These are phyloP conservation scores for Cyberlindnera maritima DNA, from an alignment of 805 yeast species.

Conservation along the genomic window DNA sequence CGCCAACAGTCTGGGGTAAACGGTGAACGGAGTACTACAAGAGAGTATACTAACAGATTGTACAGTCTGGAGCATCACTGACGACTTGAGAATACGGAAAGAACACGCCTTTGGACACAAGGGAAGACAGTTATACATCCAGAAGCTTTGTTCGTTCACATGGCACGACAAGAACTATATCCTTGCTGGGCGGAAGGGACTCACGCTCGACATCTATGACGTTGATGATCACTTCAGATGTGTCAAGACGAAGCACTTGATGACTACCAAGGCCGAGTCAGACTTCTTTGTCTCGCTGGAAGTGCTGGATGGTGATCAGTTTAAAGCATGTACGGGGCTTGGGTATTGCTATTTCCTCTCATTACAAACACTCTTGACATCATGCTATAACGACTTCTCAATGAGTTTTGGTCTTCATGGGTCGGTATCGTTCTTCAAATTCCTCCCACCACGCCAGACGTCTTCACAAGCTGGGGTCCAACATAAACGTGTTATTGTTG, in stretches of 20 bases:
- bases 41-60: too few species aligned
- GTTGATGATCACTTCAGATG: conserved; percentile 9
- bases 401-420: conserved; percentile 28
- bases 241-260: conserved; percentile 16
- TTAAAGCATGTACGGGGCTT: conserved; percentile 25
- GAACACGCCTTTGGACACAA: conserved; percentile 7
- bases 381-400: conserved; percentile 20
- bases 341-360: conserved; percentile 26
- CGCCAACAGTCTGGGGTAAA: conserved; percentile 4
- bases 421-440: conserved; percentile 21
- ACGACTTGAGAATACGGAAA: conserved; percentile 8
- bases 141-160: conserved; percentile 14
- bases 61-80: conserved; percentile 12
- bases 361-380: conserved; percentile 16
- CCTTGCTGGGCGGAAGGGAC: conserved; percentile 20
- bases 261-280: conserved; percentile 18
- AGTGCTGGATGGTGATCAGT: conserved; percentile 7
- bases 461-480: background rate
- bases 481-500: conserved; percentile 15
- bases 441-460: conserved; percentile 3
- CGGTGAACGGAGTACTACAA: too few species aligned
- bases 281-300: conserved; percentile 24
- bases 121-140: conserved; percentile 15
- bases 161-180: conserved; percentile 6
- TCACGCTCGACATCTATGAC: conserved; percentile 17